phyloP scores from a whole-genome alignment of 148 eudicot genomes.

The Linanthus parryae region DNA sequence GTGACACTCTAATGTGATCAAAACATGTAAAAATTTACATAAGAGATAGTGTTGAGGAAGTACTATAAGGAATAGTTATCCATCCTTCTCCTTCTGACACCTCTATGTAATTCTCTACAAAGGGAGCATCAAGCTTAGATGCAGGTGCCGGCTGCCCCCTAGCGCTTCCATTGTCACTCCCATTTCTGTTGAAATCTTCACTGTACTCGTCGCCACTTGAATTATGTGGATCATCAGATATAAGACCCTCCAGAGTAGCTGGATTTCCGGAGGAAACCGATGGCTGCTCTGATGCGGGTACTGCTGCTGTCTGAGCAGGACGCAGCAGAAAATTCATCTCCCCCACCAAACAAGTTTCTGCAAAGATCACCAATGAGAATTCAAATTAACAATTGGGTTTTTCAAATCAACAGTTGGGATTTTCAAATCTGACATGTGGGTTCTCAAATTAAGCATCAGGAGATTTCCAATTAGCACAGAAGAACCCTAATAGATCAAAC shows the following conservation, averaged over 20 bases:
- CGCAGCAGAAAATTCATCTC: conserved; percentile 87
- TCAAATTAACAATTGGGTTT: background rate
- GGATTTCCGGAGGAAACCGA: conserved; percentile 20
- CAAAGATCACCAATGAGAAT: background rate
- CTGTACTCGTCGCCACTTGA: conserved; percentile 19
- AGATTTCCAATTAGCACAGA: no score
- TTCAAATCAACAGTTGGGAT: background rate
- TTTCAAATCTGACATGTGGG: no score
- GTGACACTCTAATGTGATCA: background rate
- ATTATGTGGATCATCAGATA: conserved; percentile 42
- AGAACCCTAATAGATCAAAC: no score
- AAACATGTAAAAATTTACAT: conserved; percentile 1
- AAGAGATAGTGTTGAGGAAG: conserved; percentile 1
- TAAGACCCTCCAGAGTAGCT: conserved; percentile 58
- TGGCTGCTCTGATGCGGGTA: conserved; percentile 38
- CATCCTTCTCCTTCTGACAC: conserved; percentile 79
- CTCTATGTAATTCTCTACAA: conserved; percentile 56
- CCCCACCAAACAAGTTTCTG: conserved; percentile 20
- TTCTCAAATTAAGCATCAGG: no score
- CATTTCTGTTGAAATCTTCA: conserved; percentile 17
- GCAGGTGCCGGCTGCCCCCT: conserved; percentile 15
- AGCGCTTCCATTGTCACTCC: conserved; percentile 23
- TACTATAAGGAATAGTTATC: conserved; percentile 72
- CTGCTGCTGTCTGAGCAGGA: conserved; percentile 51
- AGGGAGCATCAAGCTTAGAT: conserved; percentile 37